Evolutionary conservation across 495 filamentous ascomycete species (phyloP), one percentile per base, ranked within the genome.

Genomic region (Penicillium bialowiezense): DNA sequence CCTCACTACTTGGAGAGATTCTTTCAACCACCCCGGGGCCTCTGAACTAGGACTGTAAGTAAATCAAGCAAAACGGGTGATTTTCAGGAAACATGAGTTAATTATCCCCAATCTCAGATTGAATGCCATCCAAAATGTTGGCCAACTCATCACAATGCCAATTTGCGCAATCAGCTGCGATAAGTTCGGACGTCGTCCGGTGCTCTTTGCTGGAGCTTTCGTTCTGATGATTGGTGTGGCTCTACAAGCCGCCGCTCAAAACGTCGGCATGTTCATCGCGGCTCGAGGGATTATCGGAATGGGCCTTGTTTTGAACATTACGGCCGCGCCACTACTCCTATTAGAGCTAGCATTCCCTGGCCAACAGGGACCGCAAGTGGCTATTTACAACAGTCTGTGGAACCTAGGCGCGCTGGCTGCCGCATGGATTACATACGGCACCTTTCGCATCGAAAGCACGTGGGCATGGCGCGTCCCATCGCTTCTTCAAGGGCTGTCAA

Each of bases 361-460:
- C 13, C 67, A 72, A 7, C 56, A 63, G 8, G 62, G 41, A 1
- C 44, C 38, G 8, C 37, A 44, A 13, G 44, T 45, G 18, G 51
- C 56, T 26, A 74, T 85, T 24, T 86, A 82, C 60, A 84, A 85
- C 66, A 78, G 73, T 47, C 64, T 80, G 41, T 86, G 79, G 79
- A 81, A 83, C 61, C 67, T 78, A 5, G 83, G 83, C 18, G 77
- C 81, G 38, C 69, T 81, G 35, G 51, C 60, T 61, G 61, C 56
- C 2, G 51, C 44, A 20, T 80, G 75, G 58, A 21, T 56, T 18
- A 53, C 52, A 2, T 59, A 52, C 43, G 55, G 55, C 15, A 37
- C 56, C 2, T 62, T 58, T 39, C 54, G 58, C 18, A 63, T 70
- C 21, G 32, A 52, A 12, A 65, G 42, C 52, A 56, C 68, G 42